Conservation (phyloP, 116 monocot species). For the Papilionanthe hybrid region DNA sequence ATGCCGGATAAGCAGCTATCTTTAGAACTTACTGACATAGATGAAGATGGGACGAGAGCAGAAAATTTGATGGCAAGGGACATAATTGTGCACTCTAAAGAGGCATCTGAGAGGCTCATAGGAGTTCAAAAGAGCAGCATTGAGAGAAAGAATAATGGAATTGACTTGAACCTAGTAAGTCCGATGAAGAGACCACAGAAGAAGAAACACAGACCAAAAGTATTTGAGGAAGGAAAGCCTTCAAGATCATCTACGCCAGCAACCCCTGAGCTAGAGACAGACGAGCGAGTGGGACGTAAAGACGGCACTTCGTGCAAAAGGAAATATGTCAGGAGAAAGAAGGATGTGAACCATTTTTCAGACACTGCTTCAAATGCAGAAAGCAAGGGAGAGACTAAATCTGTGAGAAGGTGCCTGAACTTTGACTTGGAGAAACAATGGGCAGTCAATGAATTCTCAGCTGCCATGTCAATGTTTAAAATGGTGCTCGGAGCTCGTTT, state of each 20-base stretch:
- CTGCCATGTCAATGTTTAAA: not conserved
- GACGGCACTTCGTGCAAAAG: constrained; percentile 41
- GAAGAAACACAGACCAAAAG: constrained; percentile 83
- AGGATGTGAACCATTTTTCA: not conserved
- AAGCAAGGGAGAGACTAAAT: constrained; percentile 9
- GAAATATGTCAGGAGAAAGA: constrained; percentile 65
- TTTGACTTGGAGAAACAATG: constrained; percentile 25
- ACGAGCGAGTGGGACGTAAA: not conserved
- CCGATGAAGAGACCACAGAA: constrained; percentile 39
- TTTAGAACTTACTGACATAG: constrained; percentile 7
- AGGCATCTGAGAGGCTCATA: constrained; percentile 1
- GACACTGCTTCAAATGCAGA: not conserved
- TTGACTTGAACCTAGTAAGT: constrained; percentile 48
- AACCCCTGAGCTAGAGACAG: constrained; percentile 7
- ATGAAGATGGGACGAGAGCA: not conserved
- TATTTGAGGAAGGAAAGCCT: constrained; percentile 58
- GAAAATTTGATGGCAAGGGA: constrained; percentile 7
- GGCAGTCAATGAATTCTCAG: constrained; percentile 3
- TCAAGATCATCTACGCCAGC: constrained; percentile 34
- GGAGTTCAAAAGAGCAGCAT: not conserved
- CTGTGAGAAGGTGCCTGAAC: constrained; percentile 43
- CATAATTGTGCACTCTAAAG: constrained; percentile 7
- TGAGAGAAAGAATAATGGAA: constrained; percentile 31
- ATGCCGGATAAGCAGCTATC: constrained; percentile 2
- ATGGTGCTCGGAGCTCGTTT: constrained; percentile 5